phyloP scores from a whole-genome alignment of 192 early-diverging fungal species.

The Coemansia sp. region DNA sequence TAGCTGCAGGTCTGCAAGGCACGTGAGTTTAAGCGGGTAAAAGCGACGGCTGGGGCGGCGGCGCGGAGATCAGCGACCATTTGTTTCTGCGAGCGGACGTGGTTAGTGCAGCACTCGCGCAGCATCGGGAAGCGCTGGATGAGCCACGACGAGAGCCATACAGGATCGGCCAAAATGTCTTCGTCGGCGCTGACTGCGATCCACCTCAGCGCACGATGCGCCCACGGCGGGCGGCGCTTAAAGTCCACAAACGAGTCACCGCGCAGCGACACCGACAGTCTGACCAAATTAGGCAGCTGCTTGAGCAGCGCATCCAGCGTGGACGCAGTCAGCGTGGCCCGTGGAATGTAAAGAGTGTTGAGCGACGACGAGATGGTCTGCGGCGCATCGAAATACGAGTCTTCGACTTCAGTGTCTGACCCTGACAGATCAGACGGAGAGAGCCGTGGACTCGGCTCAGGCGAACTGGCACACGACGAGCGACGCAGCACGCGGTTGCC shows the following conservation, averaged over 20 bases:
- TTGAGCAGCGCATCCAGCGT: constrained; percentile 34
- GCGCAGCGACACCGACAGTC: constrained; percentile 40
- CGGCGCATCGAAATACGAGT: not conserved
- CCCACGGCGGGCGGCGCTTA: constrained; percentile 3
- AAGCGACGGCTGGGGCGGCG: constrained; percentile 24
- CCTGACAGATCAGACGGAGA: not conserved
- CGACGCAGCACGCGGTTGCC: constrained; percentile 16
- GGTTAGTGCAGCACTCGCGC: constrained; percentile 43
- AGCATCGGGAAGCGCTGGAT: constrained; percentile 34
- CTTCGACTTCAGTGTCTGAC: constrained; percentile 17
- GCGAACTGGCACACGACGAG: constrained; percentile 13
- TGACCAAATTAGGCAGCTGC: constrained; percentile 31
- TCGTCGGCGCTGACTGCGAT: constrained; percentile 40
- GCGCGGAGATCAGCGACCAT: constrained; percentile 26
- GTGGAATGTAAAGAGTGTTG: constrained; percentile 37
- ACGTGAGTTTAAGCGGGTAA: constrained; percentile 37
- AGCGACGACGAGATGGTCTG: constrained; percentile 11
- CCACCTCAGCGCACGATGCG: constrained; percentile 21
- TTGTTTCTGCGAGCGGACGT: constrained; percentile 35
- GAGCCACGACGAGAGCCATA: constrained; percentile 41
- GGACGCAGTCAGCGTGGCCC: constrained; percentile 30
- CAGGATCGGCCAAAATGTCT: constrained; percentile 38
- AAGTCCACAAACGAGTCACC: constrained; percentile 13
- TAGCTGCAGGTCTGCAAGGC: constrained; percentile 23
- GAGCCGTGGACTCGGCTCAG: not conserved